Percentiles rank a stretch among this genome's conserved stretches.
Conservation (phyloP, 305 asterid species). For the Rubia occidens region DNA sequence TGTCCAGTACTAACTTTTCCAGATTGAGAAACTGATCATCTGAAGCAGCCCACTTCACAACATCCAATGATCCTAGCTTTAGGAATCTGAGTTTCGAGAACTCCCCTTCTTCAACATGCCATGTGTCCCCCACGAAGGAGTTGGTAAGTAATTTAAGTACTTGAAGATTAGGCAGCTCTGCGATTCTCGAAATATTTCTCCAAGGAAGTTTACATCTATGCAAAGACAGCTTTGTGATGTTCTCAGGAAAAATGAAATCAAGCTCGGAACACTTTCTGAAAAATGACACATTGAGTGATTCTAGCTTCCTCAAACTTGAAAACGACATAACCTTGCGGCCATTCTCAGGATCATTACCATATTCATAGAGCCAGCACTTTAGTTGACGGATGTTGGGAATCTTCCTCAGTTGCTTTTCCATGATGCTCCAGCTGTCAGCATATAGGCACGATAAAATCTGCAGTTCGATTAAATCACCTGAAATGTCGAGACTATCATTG, state of each 20-base stretch:
- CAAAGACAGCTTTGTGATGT: neutral
- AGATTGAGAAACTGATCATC: neutral
- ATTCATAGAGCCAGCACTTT: neutral
- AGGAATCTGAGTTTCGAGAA: neutral
- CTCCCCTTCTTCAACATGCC: neutral
- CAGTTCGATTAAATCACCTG: neutral
- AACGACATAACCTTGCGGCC: neutral
- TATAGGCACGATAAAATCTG: neutral
- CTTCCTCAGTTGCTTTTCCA: neutral
- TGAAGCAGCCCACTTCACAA: neutral
- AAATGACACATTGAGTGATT: neutral
- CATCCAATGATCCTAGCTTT: neutral
- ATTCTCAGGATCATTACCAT: neutral
- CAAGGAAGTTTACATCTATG: neutral
- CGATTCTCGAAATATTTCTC: neutral
- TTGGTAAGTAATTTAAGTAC: too few relatives aligned
- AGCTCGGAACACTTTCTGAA: neutral
- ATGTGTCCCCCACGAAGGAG: too few relatives aligned
- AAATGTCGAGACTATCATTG: neutral
- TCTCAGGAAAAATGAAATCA: neutral
- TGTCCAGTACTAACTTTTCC: neutral
- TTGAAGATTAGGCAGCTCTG: neutral
- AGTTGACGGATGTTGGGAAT: neutral
- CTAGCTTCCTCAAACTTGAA: too few relatives aligned
- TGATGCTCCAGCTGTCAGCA: neutral